phyloP scores from a whole-genome alignment of 2,329 filamentous ascomycete species.

The Talaromyces verruculosus region DNA sequence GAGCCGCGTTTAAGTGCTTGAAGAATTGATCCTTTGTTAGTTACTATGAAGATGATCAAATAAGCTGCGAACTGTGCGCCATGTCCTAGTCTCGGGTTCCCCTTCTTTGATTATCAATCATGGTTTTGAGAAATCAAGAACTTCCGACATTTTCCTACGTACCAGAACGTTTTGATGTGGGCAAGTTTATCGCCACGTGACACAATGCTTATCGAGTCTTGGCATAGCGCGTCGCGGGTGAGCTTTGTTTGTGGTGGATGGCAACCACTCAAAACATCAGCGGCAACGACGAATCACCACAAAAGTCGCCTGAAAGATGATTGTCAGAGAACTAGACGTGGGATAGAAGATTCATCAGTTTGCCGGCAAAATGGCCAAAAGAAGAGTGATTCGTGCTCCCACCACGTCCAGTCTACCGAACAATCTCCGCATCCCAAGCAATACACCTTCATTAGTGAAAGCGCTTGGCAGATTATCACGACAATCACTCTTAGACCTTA shows the following conservation, averaged over 20 bases:
- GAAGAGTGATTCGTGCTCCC: constrained; percentile 53
- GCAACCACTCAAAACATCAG: not conserved
- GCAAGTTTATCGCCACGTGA: constrained; percentile 14
- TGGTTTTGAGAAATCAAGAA: not conserved
- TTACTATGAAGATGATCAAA: not conserved
- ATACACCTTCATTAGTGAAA: constrained; percentile 65
- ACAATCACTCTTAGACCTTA: constrained; percentile 68
- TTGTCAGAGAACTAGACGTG: not conserved
- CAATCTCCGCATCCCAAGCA: constrained; percentile 65
- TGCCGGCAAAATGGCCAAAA: constrained; percentile 31
- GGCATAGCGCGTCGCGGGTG: constrained; percentile 8
- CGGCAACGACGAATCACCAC: not conserved
- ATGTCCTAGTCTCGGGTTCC: not conserved
- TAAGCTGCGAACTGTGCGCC: constrained; percentile 1
- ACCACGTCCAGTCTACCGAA: constrained; percentile 71
- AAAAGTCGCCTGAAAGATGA: not conserved
- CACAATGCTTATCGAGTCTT: not conserved
- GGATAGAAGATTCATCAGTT: not conserved
- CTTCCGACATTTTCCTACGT: not conserved
- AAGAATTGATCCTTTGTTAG: not conserved
- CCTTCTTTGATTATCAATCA: not conserved
- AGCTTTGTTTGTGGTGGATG: not conserved
- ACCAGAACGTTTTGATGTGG: too few species aligned
- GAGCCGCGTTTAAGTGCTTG: not conserved
- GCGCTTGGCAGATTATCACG: constrained; percentile 69